A percentile compares a stretch with the other conserved stretches of the same genome.
phyloP scores from a whole-genome alignment of 2,329 filamentous ascomycete genomes.

The Verticillium tricorpus region DNA sequence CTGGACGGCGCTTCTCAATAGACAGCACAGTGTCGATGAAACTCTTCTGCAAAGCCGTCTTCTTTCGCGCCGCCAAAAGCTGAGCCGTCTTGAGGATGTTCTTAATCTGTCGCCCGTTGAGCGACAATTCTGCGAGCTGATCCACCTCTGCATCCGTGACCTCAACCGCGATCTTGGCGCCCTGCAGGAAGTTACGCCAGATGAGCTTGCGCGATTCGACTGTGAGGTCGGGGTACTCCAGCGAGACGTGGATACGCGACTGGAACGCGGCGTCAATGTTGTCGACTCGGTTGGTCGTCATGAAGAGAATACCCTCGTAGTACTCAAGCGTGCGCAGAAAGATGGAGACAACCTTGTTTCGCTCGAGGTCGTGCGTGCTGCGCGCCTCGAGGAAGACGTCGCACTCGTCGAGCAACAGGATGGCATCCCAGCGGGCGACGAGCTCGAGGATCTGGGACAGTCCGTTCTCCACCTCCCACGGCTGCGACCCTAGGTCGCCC shows the following conservation, averaged over 20 bases:
- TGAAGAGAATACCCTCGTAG: constrained; percentile 46
- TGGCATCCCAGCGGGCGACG: constrained; percentile 80
- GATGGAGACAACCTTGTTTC: constrained; percentile 67
- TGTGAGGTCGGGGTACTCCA: constrained; percentile 40
- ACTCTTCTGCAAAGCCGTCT: constrained; percentile 11
- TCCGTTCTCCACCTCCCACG: constrained; percentile 59
- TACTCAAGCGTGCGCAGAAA: constrained; percentile 48
- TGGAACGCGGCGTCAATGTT: constrained; percentile 26
- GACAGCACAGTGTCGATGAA: constrained; percentile 11
- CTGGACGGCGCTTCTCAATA: constrained; percentile 1
- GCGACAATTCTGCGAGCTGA: constrained; percentile 29
- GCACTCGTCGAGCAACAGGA: constrained; percentile 80
- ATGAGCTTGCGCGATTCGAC: constrained; percentile 27
- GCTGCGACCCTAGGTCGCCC: constrained; percentile 66
- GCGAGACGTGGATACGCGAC: constrained; percentile 26
- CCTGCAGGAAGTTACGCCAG: constrained; percentile 34
- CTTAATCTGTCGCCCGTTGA: constrained; percentile 47
- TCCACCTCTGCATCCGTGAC: constrained; percentile 21
- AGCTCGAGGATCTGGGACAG: constrained; percentile 78
- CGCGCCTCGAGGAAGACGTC: constrained; percentile 62
- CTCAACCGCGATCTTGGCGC: constrained; percentile 22
- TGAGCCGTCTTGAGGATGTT: constrained; percentile 56
- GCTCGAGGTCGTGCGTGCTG: constrained; percentile 41
- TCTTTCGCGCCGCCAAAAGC: constrained; percentile 49
- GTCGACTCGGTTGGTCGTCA: constrained; percentile 46